Conservation (phyloP, 495 filamentous ascomycete species). For the Xylona heveae region DNA sequence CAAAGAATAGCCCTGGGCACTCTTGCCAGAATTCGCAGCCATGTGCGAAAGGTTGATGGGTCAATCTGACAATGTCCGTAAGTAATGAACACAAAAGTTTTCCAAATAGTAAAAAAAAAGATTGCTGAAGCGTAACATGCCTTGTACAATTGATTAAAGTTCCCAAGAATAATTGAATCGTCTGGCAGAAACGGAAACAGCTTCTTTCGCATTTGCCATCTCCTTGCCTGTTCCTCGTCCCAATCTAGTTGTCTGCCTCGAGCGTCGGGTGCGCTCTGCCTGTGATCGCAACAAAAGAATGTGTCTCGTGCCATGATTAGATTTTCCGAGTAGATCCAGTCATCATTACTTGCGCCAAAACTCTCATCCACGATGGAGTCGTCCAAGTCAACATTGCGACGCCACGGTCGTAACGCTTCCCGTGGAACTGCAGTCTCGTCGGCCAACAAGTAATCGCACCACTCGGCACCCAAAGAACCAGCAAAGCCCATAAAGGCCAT, state of each 20-base stretch:
- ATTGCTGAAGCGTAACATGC: conserved; percentile 21
- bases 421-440: conserved; percentile 73
- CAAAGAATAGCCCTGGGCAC: conserved; percentile 82
- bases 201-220: conserved; percentile 92
- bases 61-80: conserved; percentile 47
- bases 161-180: conserved; percentile 79
- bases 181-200: conserved; percentile 71
- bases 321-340: conserved; percentile 96
- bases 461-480: conserved; percentile 87
- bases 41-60: conserved; percentile 87
- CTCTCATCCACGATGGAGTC: conserved; percentile 51
- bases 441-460: conserved; percentile 95
- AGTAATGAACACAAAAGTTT: conserved; percentile 2
- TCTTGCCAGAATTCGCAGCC: conserved; percentile 79
- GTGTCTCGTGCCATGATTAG: conserved; percentile 88
- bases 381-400: conserved; percentile 49
- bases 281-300: conserved; percentile 97
- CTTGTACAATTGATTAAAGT: conserved; percentile 99
- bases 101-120: neutral
- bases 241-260: conserved; percentile 44
- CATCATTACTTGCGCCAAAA: conserved; percentile 33
- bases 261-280: conserved; percentile 70
- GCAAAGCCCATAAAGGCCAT: conserved; percentile 99
- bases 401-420: conserved; percentile 57
- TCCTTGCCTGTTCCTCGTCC: conserved; percentile 63